These are phyloP conservation scores for Lipomyces lipofer DNA, from an alignment of 805 yeast species.

Conservation along the genomic window DNA sequence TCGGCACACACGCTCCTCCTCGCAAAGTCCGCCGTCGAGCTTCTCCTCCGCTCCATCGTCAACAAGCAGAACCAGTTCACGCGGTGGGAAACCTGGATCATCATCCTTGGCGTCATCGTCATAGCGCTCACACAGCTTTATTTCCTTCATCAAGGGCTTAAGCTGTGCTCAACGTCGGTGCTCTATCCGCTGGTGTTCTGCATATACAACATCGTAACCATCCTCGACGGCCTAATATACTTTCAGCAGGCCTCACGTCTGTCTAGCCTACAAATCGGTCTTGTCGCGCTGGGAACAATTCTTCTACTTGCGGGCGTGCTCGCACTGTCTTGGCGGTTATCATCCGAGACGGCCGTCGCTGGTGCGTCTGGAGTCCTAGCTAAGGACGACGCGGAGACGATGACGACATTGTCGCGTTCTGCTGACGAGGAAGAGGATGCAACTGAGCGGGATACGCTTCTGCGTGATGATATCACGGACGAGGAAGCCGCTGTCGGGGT, in stretches of 20 bases:
- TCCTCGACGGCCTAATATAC: conserved; percentile 63
- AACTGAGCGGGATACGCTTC: conserved; percentile 18
- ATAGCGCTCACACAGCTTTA: conserved; percentile 72
- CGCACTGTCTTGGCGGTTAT: conserved; percentile 56
- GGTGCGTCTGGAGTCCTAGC: conserved; percentile 1
- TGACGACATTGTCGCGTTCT: conserved; percentile 6
- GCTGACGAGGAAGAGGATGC: conserved; percentile 18
- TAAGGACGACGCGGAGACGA: conserved; percentile 21
- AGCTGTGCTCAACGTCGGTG: conserved; percentile 68
- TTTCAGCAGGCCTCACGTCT: conserved; percentile 52
- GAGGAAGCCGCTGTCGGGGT: conserved; percentile 13
- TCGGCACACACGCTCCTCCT: conserved; percentile 83
- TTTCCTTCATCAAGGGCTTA: conserved; percentile 71
- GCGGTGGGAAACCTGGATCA: conserved; percentile 48
- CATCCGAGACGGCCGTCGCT: conserved; percentile 24
- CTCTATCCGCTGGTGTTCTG: conserved; percentile 85
- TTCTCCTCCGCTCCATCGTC: conserved; percentile 50
- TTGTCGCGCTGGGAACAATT: conserved; percentile 52
- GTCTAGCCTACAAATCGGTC: conserved; percentile 40
- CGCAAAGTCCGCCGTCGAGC: conserved; percentile 82
- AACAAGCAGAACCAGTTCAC: conserved; percentile 44
- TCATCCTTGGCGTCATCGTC: conserved; percentile 55
- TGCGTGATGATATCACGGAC: conserved; percentile 6
- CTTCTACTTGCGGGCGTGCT: conserved; percentile 60
- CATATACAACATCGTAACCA: conserved; percentile 70